Evolutionary conservation across 352 stramenopile species (phyloP).

Genomic region (Globisporangium barbulae): DNA sequence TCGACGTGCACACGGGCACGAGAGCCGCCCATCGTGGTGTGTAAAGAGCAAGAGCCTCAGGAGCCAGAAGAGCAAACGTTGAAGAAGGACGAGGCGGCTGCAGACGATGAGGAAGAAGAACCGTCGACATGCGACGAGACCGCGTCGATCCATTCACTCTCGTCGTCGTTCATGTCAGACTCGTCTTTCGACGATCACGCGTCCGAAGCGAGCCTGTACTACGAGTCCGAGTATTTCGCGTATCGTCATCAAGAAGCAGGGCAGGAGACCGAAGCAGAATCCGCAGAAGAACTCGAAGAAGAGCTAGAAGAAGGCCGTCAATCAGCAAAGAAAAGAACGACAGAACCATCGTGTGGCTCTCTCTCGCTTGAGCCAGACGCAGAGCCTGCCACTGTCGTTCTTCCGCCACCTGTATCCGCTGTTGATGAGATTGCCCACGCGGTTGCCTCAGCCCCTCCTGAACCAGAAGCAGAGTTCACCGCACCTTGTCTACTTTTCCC

Average conservation of each 20-base stretch:
- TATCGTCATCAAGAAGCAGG: not conserved
- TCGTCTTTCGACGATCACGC: constrained; percentile 14
- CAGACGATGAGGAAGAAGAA: constrained; percentile 3
- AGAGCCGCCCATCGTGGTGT: not conserved
- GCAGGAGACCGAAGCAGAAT: not conserved
- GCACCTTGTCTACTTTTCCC: not conserved
- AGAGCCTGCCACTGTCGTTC: not conserved
- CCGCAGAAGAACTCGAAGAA: not conserved
- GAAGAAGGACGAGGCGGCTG: not conserved
- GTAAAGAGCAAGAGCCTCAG: not conserved
- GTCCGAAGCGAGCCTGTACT: constrained; percentile 14
- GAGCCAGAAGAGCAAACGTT: not conserved
- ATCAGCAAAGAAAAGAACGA: not conserved
- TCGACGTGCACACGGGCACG: constrained; percentile 1
- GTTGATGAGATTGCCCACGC: not conserved
- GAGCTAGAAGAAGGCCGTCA: not conserved
- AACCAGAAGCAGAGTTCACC: not conserved
- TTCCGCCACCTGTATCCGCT: not conserved
- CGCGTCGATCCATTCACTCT: constrained; percentile 18
- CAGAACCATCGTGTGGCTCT: not conserved
- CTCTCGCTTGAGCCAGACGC: not conserved
- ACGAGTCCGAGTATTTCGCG: constrained; percentile 11
- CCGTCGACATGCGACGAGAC: constrained; percentile 19
- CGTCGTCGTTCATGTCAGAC: constrained; percentile 17
- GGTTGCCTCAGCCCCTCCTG: not conserved